phyloP scores from a whole-genome alignment of 371 early-diverging fungal species.

The Rhizopus delemar region DNA sequence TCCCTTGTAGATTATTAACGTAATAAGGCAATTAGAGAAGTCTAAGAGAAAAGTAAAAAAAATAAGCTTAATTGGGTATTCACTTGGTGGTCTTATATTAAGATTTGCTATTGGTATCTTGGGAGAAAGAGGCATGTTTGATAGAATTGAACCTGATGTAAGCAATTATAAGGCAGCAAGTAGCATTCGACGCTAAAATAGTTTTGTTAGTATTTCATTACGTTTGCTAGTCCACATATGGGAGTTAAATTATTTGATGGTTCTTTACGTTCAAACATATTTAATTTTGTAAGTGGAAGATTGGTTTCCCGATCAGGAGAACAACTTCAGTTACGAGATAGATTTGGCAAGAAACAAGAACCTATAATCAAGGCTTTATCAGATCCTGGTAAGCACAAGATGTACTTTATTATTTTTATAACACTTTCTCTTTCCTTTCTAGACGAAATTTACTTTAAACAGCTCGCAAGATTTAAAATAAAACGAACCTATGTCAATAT shows the following conservation, averaged over 20 bases:
- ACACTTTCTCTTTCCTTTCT: too few species aligned
- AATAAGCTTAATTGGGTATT: slow-evolving; percentile 78
- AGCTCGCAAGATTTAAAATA: slow-evolving; percentile 49
- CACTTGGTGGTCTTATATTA: slow-evolving; percentile 76
- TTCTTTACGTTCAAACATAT: slow-evolving; percentile 38
- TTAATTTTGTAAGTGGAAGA: slow-evolving; percentile 52
- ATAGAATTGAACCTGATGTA: slow-evolving; percentile 53
- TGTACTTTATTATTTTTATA: too few species aligned
- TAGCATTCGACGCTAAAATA: too few species aligned
- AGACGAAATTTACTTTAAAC: slow-evolving; percentile 13
- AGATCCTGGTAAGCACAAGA: slow-evolving; percentile 50
- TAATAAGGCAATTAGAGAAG: slow-evolving; percentile 7
- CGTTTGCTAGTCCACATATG: slow-evolving; percentile 82
- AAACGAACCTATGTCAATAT: slow-evolving; percentile 67
- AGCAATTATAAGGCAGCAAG: slow-evolving; percentile 2
- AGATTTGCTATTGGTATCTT: slow-evolving; percentile 74
- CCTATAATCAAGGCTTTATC: slow-evolving; percentile 67
- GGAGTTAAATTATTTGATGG: slow-evolving; percentile 54
- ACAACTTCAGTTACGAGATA: slow-evolving; percentile 55
- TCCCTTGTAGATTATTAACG: slow-evolving; percentile 14
- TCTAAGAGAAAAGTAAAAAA: slow-evolving; percentile 43
- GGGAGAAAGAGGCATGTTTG: slow-evolving; percentile 61
- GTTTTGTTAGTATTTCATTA: slow-evolving; percentile 51
- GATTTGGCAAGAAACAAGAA: slow-evolving; percentile 2
- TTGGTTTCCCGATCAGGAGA: slow-evolving; percentile 64